A percentile compares a stretch with the other conserved stretches of the same genome.
Evolutionary conservation across 2,329 filamentous ascomycete genomes (phyloP).

Genomic region (Aspergillaceae sp.): DNA sequence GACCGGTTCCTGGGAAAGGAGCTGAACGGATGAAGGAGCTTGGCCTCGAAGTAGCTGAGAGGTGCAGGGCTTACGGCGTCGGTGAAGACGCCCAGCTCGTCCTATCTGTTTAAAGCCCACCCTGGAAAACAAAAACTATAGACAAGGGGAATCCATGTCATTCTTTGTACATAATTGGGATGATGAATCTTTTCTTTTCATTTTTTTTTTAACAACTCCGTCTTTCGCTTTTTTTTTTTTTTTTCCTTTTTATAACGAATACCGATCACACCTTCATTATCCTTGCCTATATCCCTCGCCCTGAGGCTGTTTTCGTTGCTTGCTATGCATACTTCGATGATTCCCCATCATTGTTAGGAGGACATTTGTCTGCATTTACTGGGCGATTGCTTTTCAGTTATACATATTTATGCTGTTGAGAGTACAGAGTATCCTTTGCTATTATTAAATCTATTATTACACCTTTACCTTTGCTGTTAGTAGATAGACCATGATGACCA

Average conservation of each 20-base stretch:
- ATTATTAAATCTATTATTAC: slow-evolving; percentile 1
- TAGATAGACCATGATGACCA: too few relatives aligned
- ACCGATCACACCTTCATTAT: too few relatives aligned
- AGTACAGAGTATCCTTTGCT: slow-evolving; percentile 2
- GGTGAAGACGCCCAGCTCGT: slow-evolving; percentile 53
- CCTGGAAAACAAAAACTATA: slow-evolving; percentile 1
- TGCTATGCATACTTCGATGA: background rate
- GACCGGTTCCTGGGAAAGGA: slow-evolving; percentile 70
- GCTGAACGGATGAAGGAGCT: slow-evolving; percentile 90
- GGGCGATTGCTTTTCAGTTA: slow-evolving; percentile 14
- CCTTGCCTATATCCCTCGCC: slow-evolving; percentile 3
- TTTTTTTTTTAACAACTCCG: background rate
- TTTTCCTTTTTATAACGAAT: slow-evolving; percentile 12
- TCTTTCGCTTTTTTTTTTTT: slow-evolving; percentile 9
- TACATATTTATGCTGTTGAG: slow-evolving; percentile 7
- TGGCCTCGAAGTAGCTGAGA: slow-evolving; percentile 79
- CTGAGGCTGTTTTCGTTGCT: slow-evolving; percentile 13
- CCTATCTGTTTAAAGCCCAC: slow-evolving; percentile 53
- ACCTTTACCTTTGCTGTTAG: too few relatives aligned
- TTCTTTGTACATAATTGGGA: slow-evolving; percentile 16
- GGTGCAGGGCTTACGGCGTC: slow-evolving; percentile 58
- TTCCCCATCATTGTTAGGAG: slow-evolving; percentile 7
- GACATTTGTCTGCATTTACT: slow-evolving; percentile 21
- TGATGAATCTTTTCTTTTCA: slow-evolving; percentile 1
- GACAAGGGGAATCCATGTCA: slow-evolving; percentile 11